These are phyloP conservation scores for Trametes maxima DNA, from an alignment of 768 basidiomycete genomes.

Conservation along the genomic window DNA sequence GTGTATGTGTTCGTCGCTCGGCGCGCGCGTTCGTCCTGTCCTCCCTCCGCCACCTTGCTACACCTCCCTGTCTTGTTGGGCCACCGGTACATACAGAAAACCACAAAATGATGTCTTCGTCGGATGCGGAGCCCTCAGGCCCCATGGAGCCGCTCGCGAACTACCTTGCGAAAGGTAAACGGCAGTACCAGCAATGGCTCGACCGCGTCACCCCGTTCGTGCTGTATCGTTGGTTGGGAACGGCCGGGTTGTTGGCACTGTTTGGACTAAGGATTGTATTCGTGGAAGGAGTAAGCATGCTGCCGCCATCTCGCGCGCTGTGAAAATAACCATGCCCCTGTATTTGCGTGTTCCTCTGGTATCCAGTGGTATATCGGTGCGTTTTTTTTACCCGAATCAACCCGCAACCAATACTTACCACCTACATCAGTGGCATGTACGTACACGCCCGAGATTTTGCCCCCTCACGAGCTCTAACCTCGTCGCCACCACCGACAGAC, in stretches of 20 bases:
- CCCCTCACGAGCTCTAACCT: not conserved
- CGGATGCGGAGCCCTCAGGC: constrained; percentile 25
- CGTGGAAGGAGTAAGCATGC: constrained; percentile 81
- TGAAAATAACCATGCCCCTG: constrained; percentile 1
- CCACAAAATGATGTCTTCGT: constrained; percentile 31
- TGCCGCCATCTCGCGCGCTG: not conserved
- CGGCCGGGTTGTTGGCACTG: constrained; percentile 65
- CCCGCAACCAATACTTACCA: not conserved
- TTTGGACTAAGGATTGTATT: constrained; percentile 88
- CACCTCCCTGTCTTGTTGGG: not conserved
- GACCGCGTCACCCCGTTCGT: constrained; percentile 92
- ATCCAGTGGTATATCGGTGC: constrained; percentile 88
- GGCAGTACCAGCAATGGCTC: constrained; percentile 85
- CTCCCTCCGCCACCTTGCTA: not conserved
- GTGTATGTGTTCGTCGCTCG: not conserved
- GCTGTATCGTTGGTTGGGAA: constrained; percentile 86
- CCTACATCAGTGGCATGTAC: constrained; percentile 62
- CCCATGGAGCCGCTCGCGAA: constrained; percentile 35
- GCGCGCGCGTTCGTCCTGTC: not conserved
- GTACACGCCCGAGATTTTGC: constrained; percentile 32
- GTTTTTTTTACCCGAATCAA: constrained; percentile 35
- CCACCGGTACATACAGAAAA: not conserved
- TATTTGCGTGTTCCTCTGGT: not conserved
- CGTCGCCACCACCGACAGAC: constrained; percentile 45
- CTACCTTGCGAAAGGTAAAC: constrained; percentile 54